Percentiles rank a stretch among this genome's conserved stretches.
These are phyloP conservation scores for Aspergillus fumigatus DNA, from an alignment of 2,329 filamentous ascomycete genomes.

Conservation along the genomic window DNA sequence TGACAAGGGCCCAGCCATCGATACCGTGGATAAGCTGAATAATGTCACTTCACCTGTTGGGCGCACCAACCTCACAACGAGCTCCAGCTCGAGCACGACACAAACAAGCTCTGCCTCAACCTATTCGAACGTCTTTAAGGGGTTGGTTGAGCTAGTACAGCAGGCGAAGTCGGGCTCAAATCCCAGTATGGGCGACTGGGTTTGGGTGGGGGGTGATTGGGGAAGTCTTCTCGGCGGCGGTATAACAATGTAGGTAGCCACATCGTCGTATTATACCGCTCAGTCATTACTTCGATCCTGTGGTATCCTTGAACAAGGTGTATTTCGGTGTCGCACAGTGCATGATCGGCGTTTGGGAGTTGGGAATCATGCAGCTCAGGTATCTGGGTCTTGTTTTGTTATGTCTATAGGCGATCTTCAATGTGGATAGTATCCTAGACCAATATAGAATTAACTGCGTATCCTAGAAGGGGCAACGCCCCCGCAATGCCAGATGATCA, in stretches of 20 bases:
- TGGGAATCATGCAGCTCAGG: not conserved
- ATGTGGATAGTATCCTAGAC: not conserved
- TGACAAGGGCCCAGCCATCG: slow-evolving; percentile 65
- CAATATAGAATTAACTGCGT: not conserved
- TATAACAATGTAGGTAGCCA: slow-evolving; percentile 29
- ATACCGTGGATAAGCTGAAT: slow-evolving; percentile 66
- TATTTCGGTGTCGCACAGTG: not conserved
- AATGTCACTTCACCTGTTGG: slow-evolving; percentile 45
- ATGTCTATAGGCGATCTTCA: slow-evolving; percentile 1
- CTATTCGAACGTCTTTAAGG: slow-evolving; percentile 34
- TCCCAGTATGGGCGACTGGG: slow-evolving; percentile 40
- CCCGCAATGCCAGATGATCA: not conserved
- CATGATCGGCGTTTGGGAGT: slow-evolving; percentile 4
- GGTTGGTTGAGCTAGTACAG: slow-evolving; percentile 34
- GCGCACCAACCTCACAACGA: slow-evolving; percentile 27
- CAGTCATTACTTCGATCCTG: not conserved
- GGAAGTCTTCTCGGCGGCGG: slow-evolving; percentile 37
- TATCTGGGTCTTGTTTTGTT: not conserved
- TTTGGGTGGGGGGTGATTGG: slow-evolving; percentile 43
- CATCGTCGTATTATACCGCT: not conserved
- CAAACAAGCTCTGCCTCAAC: slow-evolving; percentile 24
- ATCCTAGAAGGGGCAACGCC: not conserved
- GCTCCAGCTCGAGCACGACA: slow-evolving; percentile 15
- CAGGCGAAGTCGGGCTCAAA: slow-evolving; percentile 34
- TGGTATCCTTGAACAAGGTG: not conserved